Percentiles rank a stretch among this genome's conserved stretches.
phyloP scores from a whole-genome alignment of 2,329 filamentous ascomycete species.

The Cladosporium sp. region DNA sequence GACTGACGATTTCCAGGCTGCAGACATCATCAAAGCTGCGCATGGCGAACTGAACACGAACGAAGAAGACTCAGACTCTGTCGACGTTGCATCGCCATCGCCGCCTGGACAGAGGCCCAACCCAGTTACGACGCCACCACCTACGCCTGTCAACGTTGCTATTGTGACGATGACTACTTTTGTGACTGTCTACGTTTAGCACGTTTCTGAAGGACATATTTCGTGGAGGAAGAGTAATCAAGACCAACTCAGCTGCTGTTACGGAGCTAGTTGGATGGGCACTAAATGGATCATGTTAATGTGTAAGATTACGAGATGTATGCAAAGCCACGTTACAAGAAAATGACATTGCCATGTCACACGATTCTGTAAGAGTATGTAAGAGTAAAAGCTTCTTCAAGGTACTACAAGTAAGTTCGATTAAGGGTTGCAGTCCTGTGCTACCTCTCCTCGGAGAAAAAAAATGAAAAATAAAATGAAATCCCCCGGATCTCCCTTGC shows the following conservation, averaged over 20 bases:
- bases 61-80: background rate
- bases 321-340: background rate
- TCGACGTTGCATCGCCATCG: background rate
- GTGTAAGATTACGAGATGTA: background rate
- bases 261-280: background rate
- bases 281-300: background rate
- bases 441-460: background rate
- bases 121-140: background rate
- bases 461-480: background rate
- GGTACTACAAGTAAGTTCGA: background rate
- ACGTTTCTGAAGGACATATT: background rate
- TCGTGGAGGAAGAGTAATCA: no score
- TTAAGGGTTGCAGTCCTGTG: background rate
- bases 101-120: background rate
- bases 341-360: background rate
- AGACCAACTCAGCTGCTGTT: background rate
- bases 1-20: conserved; percentile 39
- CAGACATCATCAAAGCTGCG: conserved; percentile 49
- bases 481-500: background rate
- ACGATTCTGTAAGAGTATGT: background rate
- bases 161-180: conserved; percentile 20
- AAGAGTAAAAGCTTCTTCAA: background rate
- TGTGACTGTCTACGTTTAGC: conserved; percentile 17
- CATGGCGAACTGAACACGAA: background rate
- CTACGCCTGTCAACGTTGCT: background rate